A percentile compares a stretch with the other conserved stretches of the same genome.
Evolutionary conservation across 169 alveolate species (phyloP).

Genomic region (Eimeria maxima): DNA sequence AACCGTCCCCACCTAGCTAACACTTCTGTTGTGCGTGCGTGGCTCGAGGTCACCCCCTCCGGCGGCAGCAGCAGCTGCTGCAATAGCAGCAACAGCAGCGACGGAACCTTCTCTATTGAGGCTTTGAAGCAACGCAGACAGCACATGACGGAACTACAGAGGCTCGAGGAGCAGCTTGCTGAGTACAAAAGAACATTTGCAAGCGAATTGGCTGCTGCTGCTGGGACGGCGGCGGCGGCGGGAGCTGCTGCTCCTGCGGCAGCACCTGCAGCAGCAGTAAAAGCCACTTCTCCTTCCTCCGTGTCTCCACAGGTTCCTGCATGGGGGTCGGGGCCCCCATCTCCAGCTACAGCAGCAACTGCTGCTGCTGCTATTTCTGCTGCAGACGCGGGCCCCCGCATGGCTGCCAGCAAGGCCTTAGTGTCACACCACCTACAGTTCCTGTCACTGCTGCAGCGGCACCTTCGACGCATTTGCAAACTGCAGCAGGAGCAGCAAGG

Average conservation of each 20-base stretch:
- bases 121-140: conserved; percentile 52
- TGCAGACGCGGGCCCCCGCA: conserved; percentile 45
- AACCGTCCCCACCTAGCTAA: too few species aligned
- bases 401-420: conserved; percentile 52
- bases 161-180: conserved; percentile 9
- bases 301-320: background rate
- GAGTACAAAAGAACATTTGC: conserved; percentile 13
- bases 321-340: conserved; percentile 2
- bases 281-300: background rate
- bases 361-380: conserved; percentile 42
- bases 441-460: conserved; percentile 15
- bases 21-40: conserved; percentile 59
- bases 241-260: background rate
- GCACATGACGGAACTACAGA: conserved; percentile 44
- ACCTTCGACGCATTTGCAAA: conserved; percentile 32
- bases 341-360: conserved; percentile 4
- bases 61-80: conserved; percentile 31
- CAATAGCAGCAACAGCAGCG: conserved; percentile 20
- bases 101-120: conserved; percentile 14
- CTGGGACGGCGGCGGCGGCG: background rate
- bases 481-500: conserved; percentile 65
- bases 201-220: conserved; percentile 1
- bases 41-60: conserved; percentile 55
- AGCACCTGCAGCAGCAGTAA: conserved; percentile 11
- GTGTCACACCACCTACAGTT: conserved; percentile 50